phyloP scores from a whole-genome alignment of 805 yeast genomes.

The Brettanomyces bruxellensis region DNA sequence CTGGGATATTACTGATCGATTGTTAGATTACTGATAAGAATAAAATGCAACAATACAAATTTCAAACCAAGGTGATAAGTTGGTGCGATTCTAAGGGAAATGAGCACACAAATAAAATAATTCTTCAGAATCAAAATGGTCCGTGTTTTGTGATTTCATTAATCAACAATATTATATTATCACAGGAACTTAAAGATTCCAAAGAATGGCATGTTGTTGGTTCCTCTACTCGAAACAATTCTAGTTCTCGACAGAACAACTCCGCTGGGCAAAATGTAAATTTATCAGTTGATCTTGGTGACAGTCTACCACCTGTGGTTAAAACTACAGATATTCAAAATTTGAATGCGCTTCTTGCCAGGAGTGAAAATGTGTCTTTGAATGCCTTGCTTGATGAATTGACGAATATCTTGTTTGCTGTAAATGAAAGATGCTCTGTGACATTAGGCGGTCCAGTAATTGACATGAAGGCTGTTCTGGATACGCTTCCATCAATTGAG shows the following conservation, averaged over 20 bases:
- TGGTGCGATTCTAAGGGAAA: conserved; percentile 18
- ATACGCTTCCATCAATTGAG: conserved; percentile 46
- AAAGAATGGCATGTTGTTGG: conserved; percentile 3
- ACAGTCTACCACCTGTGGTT: conserved; percentile 8
- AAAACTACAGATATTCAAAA: neutral
- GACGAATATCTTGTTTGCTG: conserved; percentile 32
- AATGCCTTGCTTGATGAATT: conserved; percentile 37
- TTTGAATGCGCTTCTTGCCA: conserved; percentile 6
- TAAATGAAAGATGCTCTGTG: conserved; percentile 13
- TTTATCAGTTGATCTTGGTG: too few relatives aligned
- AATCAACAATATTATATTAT: conserved; percentile 56
- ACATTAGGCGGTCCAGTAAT: neutral
- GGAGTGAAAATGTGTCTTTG: neutral
- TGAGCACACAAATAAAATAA: conserved; percentile 39
- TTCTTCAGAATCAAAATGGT: conserved; percentile 75
- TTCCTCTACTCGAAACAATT: neutral
- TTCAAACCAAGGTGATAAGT: conserved; percentile 20
- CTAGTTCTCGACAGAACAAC: too few relatives aligned
- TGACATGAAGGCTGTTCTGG: conserved; percentile 32
- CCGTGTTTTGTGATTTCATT: conserved; percentile 84
- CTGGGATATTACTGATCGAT: too few relatives aligned
- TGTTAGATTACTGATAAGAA: too few relatives aligned
- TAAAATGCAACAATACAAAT: conserved; percentile 4
- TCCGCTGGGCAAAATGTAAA: neutral
- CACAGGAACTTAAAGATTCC: conserved; percentile 25